These are phyloP conservation scores for Colletotrichum phormii DNA, from an alignment of 2,329 filamentous ascomycete species.

Conservation along the genomic window DNA sequence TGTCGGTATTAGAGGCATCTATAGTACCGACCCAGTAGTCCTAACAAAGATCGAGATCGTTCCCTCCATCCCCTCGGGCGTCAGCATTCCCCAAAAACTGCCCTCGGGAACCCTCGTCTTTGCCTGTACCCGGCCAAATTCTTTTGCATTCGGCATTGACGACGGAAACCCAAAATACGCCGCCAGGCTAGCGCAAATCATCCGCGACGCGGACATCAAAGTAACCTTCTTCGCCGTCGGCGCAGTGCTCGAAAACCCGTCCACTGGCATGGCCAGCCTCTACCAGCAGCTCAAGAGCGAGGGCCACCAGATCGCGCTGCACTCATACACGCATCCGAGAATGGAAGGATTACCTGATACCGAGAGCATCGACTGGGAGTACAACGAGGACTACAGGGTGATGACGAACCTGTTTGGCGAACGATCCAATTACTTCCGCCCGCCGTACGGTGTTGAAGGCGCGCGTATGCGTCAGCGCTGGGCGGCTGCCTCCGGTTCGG, in stretches of 20 bases:
- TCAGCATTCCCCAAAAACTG: constrained; percentile 68
- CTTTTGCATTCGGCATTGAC: constrained; percentile 79
- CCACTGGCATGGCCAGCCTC: constrained; percentile 71
- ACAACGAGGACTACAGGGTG: constrained; percentile 65
- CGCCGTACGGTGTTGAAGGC: constrained; percentile 76
- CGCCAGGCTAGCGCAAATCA: constrained; percentile 63
- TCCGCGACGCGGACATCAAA: constrained; percentile 70
- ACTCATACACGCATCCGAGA: constrained; percentile 77
- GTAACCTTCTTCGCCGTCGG: constrained; percentile 81
- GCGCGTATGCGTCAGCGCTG: constrained; percentile 74
- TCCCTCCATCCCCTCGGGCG: constrained; percentile 60
- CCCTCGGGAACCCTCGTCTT: constrained; percentile 71
- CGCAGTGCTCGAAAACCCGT: constrained; percentile 66
- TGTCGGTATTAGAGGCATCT: constrained; percentile 74
- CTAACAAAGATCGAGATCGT: constrained; percentile 73
- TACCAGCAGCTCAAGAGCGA: constrained; percentile 71
- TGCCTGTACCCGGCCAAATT: constrained; percentile 74
- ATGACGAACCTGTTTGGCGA: constrained; percentile 53
- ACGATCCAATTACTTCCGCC: constrained; percentile 69
- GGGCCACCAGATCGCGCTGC: constrained; percentile 76
- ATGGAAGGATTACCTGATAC: constrained; percentile 67
- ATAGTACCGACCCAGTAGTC: constrained; percentile 60
- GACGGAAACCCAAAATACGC: constrained; percentile 67
- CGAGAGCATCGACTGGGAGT: constrained; percentile 70
- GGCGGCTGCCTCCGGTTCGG: constrained; percentile 60